Evolutionary conservation across 768 basidiomycete species (phyloP).

Genomic region (Crassisporium funariophilum): DNA sequence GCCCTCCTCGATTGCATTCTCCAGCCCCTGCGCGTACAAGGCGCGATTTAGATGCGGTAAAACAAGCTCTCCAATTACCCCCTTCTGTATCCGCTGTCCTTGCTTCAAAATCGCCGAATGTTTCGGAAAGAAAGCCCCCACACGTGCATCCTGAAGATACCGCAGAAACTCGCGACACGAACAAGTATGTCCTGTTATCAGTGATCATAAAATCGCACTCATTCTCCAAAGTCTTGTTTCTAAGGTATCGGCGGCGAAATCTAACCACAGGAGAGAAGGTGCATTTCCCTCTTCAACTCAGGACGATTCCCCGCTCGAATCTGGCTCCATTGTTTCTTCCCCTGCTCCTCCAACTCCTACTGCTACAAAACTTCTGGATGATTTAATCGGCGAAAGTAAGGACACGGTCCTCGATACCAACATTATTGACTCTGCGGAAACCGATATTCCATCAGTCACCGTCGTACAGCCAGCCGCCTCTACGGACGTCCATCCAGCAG

Average conservation of each 20-base stretch:
- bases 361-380: conserved; percentile 23
- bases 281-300: conserved; percentile 62
- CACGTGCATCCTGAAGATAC: too few relatives aligned
- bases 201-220: conserved; percentile 1
- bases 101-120: conserved; percentile 28
- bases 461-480: conserved; percentile 41
- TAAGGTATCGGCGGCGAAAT: conserved; percentile 22
- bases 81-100: conserved; percentile 52
- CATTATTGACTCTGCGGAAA: conserved; percentile 8
- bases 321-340: conserved; percentile 12
- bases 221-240: conserved; percentile 13
- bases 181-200: background rate
- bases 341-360: conserved; percentile 27
- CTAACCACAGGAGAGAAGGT: conserved; percentile 59
- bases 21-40: conserved; percentile 45
- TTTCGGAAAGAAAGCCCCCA: too few relatives aligned
- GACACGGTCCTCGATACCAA: conserved; percentile 10
- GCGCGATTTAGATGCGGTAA: conserved; percentile 58
- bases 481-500: conserved; percentile 16
- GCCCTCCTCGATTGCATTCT: conserved; percentile 64
- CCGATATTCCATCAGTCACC: conserved; percentile 35
- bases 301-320: conserved; percentile 15
- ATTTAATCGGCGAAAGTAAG: conserved; percentile 4
- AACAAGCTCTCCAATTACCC: conserved; percentile 61
- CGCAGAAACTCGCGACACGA: too few relatives aligned